Evolutionary conservation across 2,329 filamentous ascomycete genomes (phyloP), one percentile per base, ranked within the genome.

Genomic region (Pseudofabraea citricarpa): DNA sequence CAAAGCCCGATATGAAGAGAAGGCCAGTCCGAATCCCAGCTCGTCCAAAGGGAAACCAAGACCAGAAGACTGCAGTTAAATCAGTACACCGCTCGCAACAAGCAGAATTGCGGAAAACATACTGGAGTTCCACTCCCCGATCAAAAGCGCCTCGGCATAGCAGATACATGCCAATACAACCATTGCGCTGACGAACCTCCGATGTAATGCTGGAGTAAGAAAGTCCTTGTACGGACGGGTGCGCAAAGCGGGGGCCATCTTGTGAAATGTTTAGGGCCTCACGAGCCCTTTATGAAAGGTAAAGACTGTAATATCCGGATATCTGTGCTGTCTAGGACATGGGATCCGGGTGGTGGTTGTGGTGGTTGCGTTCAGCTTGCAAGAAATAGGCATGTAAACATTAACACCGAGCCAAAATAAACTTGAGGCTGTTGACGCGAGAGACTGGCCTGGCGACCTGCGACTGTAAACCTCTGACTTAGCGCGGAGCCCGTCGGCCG

Each of bases 141-240:
- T 74, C 44, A 81, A 63, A 41, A 93, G 66, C 38, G 89, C 78
- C 59, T 88, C 79, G 27, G 78, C 43, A 63, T 93, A 95, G 60
- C 87, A 88, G 44, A 89, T 71, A 37, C 74, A 67, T 8, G 93
- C 68, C 12, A 90, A 72, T 50, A 87, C 70, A 12, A 78, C 74
- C 37, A 85, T 85, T 10, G 88, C 89, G 50, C 82, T 83, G 38
- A 85, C 84, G 67, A 96, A 97, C 57, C 90, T 81, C 57, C 87
- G 77, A 65, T 97, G 91, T 51, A 96, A 72, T 41, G 86, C 83
- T 39, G 91, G 90, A 49, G 91, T 94, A 55, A 96, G 71, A 64
- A 94, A 94, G 69, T 95, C 88, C 72, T 73, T 63, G 59, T 68
- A 67, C 50, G 61, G 59, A 53, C 54, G 61, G 53, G 59, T 58